Base-by-base conservation (phyloP, 140 eudicot species). In the Ambrosia hybrid region DNA sequence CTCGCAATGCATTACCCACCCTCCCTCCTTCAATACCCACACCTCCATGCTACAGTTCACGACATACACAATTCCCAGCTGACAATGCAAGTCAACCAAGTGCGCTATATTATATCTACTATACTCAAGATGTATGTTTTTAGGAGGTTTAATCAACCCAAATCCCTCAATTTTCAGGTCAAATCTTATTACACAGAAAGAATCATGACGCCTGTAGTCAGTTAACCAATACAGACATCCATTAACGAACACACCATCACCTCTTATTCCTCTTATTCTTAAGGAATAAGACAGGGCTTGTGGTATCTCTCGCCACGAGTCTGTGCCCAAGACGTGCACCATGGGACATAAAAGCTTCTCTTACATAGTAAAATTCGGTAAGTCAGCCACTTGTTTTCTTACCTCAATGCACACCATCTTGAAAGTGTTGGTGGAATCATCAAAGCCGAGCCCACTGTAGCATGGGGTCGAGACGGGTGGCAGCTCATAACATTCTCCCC, bases 181-280 rank as follows among this genome's bases (percentile, higher is more conserved):
- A 71, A 71, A 71, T 4, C 45, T n/a, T 57, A 71, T 12, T 21
- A 71, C 4, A 1, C n/a, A n/a, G n/a, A n/a, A n/a, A n/a, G n/a
- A n/a, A n/a, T n/a, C n/a, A n/a, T n/a, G n/a, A n/a, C n/a, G n/a
- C n/a, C 2, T n/a, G 26, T 4, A 46, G 16, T n/a, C 0, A 1
- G n/a, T 14, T 46, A 71, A 39, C 76, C 76, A 57, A 71, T 71
- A 67, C 76, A 71, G 57, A 71, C 76, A 71, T 41, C 57, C 67
- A 17, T 57, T 43, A 10, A 46, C 67, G 26, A 71, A 68, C 58
- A 30, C 26, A 5, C 73, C 73, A 7, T 26, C 7, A 49, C 73
- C 60, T 0, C 0, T 6, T 33, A 67, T 26, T n/a, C n/a, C n/a
- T n/a, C n/a, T n/a, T n/a, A n/a, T n/a, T n/a, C n/a, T n/a, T n/a